Base-by-base conservation (phyloP, 768 basidiomycete genomes). In the Trametes coccinea region DNA sequence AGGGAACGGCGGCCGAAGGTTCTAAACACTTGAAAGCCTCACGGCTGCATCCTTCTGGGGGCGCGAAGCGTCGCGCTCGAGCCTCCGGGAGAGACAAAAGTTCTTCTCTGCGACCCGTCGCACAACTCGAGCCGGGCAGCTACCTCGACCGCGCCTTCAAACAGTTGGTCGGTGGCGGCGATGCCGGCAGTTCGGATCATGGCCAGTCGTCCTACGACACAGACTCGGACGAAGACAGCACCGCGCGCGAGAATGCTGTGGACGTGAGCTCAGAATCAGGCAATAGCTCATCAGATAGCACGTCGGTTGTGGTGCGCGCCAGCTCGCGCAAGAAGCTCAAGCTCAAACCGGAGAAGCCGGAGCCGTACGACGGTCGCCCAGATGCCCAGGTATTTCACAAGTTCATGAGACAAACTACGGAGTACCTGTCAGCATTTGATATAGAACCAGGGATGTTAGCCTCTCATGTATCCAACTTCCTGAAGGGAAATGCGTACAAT, bases 401-500 rank as follows among this genome's bases (percentile, higher is more conserved):
- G 33, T 65, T 65, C 46, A 57, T 65, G 59, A 29, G 43, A 3
- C 53, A 65, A 29, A 61, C 31, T 8, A 49, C 33, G 1, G 63
- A 65, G 4, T 65, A 65, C 41, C 4, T 65, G 14, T 50, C 59
- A 5, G 63, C 39, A 4, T 64, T 50, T 33, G 34, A 47, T 2
- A 17, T 65, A 2, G 31, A 33, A 0, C 17, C 14, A 4, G 5
- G 6, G 9, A 47, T 56, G 40, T 17, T 43, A 0, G 59, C 55
- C 0, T 47, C 50, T 4, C 29, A 41, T 1, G 55, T 64, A 8
- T 66, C 64, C 0, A 54, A 59, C 22, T 72, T 67, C 51, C 29
- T 72, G 33, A 51, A 27, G 1, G 70, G 65, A 2, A 51, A 63
- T 7, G 69, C 72, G 0, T 69, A 68, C 57, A 47, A 63, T 17